These are phyloP conservation scores for Solanum verrucosum DNA, from an alignment of 257 asterid genomes.

Conservation along the genomic window DNA sequence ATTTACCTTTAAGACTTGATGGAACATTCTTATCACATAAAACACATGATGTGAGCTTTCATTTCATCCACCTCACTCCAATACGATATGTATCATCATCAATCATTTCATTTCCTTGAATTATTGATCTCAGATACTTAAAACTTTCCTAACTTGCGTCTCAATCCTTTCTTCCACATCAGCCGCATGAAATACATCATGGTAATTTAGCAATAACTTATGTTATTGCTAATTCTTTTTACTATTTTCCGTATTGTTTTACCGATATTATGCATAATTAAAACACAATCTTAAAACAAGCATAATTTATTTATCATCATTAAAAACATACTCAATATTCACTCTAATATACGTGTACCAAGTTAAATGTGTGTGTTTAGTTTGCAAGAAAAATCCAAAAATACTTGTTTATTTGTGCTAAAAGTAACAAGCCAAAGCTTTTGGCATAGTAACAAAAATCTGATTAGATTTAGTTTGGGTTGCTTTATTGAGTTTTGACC, in stretches of 20 bases:
- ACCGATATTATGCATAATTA: background rate
- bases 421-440: background rate
- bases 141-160: background rate
- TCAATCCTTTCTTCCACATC: background rate
- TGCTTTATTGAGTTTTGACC: constrained; percentile 3
- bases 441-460: background rate
- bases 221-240: background rate
- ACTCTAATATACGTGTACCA: background rate
- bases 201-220: background rate
- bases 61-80: background rate
- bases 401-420: background rate
- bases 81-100: background rate
- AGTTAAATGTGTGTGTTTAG: background rate
- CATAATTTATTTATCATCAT: background rate
- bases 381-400: background rate
- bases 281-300: background rate
- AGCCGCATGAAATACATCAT: background rate
- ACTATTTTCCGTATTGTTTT: background rate
- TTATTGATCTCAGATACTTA: background rate
- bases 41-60: too few species aligned
- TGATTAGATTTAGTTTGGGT: background rate
- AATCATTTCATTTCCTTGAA: too few species aligned
- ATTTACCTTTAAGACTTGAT: background rate
- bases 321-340: background rate
- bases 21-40: background rate